These are phyloP conservation scores for Petrea volubilis DNA, from an alignment of 257 asterid species.

Conservation along the genomic window DNA sequence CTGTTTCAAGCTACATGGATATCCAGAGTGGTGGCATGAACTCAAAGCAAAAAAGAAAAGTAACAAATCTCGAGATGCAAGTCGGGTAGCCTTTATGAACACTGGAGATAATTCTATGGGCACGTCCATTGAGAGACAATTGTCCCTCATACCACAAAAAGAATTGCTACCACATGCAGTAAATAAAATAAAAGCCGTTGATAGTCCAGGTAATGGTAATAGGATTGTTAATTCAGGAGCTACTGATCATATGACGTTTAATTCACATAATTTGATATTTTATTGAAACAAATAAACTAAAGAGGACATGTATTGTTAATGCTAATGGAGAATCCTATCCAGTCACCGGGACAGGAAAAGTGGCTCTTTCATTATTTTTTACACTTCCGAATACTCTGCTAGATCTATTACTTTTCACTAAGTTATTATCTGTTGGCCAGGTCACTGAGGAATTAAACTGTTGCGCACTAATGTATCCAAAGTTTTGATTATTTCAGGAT, in stretches of 20 bases:
- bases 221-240: neutral
- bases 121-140: neutral
- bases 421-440: neutral
- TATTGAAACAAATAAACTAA: neutral
- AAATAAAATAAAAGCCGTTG: neutral
- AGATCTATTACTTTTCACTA: neutral
- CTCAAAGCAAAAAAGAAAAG: neutral
- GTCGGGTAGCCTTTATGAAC: neutral
- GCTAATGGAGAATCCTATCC: neutral
- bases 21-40: conserved; percentile 2
- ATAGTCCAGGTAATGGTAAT: neutral
- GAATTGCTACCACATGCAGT: neutral
- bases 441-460: too few species aligned
- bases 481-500: too few species aligned
- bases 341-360: neutral
- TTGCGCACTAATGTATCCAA: too few species aligned
- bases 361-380: neutral
- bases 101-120: neutral
- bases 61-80: neutral
- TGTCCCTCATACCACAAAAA: neutral
- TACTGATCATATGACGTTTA: neutral
- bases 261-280: neutral
- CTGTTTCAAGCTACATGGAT: neutral
- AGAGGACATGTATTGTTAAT: neutral
- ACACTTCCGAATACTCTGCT: neutral